A percentile compares a stretch with the other conserved stretches of the same genome.
phyloP scores from a whole-genome alignment of 2,329 filamentous ascomycete species.

The Penicillium expansum region DNA sequence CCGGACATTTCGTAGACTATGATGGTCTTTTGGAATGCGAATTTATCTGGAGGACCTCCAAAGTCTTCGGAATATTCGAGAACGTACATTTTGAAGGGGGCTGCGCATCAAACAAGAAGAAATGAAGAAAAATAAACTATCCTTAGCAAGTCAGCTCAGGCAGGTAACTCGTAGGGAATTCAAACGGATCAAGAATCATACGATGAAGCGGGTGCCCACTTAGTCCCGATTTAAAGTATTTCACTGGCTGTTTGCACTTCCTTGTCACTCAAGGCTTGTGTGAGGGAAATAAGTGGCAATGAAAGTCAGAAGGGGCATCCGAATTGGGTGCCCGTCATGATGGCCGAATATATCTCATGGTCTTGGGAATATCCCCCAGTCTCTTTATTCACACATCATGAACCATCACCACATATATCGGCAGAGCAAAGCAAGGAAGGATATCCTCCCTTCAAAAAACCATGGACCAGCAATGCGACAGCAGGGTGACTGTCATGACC shows the following conservation, averaged over 20 bases:
- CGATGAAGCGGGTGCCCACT: background rate
- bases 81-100: background rate
- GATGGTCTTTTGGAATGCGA: background rate
- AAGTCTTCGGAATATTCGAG: conserved; percentile 8
- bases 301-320: background rate
- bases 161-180: no score
- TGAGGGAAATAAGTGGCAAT: background rate
- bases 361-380: background rate
- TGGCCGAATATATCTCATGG: background rate
- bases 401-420: background rate
- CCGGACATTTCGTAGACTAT: conserved; percentile 5
- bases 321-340: background rate
- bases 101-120: background rate
- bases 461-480: background rate
- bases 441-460: background rate
- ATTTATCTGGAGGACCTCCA: background rate
- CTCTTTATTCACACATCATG: background rate
- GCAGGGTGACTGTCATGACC: background rate
- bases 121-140: background rate
- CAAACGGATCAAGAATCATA: background rate
- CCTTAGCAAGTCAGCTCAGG: background rate
- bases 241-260: background rate
- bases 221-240: background rate
- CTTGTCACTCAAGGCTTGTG: background rate
- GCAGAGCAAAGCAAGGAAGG: background rate